Conservation (phyloP, 345 rosid species). For the Luvunga scandens region DNA sequence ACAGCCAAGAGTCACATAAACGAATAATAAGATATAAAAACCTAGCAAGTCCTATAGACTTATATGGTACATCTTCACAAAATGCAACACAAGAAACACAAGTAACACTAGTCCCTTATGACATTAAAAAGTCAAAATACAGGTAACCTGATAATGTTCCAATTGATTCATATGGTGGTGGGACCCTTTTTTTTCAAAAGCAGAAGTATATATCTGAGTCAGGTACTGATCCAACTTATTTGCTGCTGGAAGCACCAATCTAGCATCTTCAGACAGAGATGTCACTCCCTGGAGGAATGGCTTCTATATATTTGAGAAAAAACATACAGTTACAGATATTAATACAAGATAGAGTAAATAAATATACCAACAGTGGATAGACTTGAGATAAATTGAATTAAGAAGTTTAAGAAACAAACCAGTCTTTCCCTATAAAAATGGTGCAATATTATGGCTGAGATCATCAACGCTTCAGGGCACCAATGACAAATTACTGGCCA, state of each 20-base stretch:
- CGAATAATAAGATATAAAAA: neutral
- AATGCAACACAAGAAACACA: neutral
- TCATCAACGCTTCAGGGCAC: slow-evolving; percentile 65
- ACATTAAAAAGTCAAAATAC: neutral
- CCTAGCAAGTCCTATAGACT: neutral
- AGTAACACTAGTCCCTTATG: neutral
- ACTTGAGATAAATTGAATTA: slow-evolving; percentile 11
- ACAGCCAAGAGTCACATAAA: neutral
- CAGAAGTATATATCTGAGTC: slow-evolving; percentile 49
- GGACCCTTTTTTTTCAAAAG: slow-evolving; percentile 37
- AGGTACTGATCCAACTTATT: slow-evolving; percentile 62
- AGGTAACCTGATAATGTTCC: slow-evolving; percentile 65
- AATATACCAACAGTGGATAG: slow-evolving; percentile 12
- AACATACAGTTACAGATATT: slow-evolving; percentile 12
- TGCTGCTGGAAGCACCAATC: slow-evolving; percentile 82
- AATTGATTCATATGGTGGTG: slow-evolving; percentile 36
- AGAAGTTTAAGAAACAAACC: slow-evolving; percentile 49
- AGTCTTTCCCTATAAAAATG: slow-evolving; percentile 83
- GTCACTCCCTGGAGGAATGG: slow-evolving; percentile 70
- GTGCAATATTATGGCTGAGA: slow-evolving; percentile 61
- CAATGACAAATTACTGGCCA: slow-evolving; percentile 59
- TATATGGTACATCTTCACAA: neutral
- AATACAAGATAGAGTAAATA: neutral
- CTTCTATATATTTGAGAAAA: slow-evolving; percentile 40
- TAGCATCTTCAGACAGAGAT: slow-evolving; percentile 72